Conservation (phyloP, 345 rosid genomes). For the Eucalyptus curtisii region DNA sequence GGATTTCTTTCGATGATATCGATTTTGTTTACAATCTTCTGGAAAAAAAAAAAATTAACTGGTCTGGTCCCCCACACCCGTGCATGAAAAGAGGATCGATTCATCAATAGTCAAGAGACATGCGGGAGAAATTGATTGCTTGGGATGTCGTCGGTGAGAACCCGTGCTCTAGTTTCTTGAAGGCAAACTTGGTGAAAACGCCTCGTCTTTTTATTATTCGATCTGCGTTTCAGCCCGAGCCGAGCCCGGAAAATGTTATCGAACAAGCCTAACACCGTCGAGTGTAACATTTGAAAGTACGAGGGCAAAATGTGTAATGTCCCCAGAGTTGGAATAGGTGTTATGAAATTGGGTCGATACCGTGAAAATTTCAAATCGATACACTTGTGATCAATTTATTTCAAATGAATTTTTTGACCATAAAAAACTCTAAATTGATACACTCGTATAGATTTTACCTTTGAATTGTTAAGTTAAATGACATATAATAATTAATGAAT, state of each 20-base stretch:
- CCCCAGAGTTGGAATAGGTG: rapidly evolving
- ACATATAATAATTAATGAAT: no score
- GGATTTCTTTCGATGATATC: not conserved
- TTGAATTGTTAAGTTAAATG: rapidly evolving
- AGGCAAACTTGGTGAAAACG: slow-evolving; percentile 42
- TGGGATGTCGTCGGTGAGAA: slow-evolving; percentile 28
- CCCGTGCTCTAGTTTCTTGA: slow-evolving; percentile 52
- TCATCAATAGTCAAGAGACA: not conserved
- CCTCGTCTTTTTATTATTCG: slow-evolving; percentile 27
- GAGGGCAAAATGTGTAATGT: not conserved
- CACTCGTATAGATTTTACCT: rapidly evolving
- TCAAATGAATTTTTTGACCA: rapidly evolving
- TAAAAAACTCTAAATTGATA: rapidly evolving
- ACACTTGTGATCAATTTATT: rapidly evolving
- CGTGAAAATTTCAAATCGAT: rapidly evolving
- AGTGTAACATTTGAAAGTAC: not conserved
- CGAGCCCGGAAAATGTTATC: slow-evolving; percentile 26
- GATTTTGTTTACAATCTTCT: not conserved
- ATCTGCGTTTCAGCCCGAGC: slow-evolving; percentile 28
- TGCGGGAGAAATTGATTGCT: not conserved
- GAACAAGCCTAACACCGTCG: slow-evolving; percentile 62
- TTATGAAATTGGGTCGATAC: not conserved
- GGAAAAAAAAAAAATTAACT: not conserved
- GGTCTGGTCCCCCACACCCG: not conserved
- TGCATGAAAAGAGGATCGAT: not conserved